Percentiles rank a stretch among this genome's conserved stretches.
phyloP scores from a whole-genome alignment of 1,284 basidiomycete genomes.

The Leccinum subrobustum region DNA sequence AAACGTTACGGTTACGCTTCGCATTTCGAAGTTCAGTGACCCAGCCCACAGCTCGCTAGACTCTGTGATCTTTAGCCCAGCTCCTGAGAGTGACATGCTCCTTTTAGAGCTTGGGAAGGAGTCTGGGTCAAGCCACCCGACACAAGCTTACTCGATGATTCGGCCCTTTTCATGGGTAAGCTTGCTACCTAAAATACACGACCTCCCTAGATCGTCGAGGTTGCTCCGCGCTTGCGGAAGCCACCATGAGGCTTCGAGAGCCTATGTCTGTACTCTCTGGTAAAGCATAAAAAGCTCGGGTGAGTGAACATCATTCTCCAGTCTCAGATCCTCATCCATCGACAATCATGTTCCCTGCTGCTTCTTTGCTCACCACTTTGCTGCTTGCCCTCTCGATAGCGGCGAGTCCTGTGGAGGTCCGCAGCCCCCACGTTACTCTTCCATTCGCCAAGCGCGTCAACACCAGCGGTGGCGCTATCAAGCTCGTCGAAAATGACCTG shows the following conservation, averaged over 20 bases:
- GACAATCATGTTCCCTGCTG: conserved; percentile 26
- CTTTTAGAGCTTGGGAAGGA: conserved; percentile 5
- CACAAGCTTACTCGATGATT: neutral
- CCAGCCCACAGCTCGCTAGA: neutral
- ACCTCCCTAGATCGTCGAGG: conserved; percentile 1
- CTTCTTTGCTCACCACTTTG: conserved; percentile 38
- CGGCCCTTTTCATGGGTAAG: neutral
- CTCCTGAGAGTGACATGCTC: neutral
- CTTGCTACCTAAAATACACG: conserved; percentile 9
- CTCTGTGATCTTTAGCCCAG: neutral
- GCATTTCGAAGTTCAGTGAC: neutral
- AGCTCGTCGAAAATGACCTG: conserved; percentile 54
- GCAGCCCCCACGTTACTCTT: neutral
- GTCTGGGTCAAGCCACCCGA: neutral
- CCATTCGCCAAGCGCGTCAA: neutral
- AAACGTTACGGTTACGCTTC: neutral
- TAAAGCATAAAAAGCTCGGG: conserved; percentile 21
- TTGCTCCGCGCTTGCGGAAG: neutral
- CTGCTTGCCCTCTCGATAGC: conserved; percentile 45
- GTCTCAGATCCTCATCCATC: neutral
- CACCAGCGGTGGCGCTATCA: conserved; percentile 33
- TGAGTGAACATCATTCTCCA: neutral
- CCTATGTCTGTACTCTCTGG: neutral
- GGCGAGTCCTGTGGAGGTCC: conserved; percentile 40
- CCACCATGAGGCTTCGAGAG: conserved; percentile 14